phyloP scores from a whole-genome alignment of 176 grass and related monocot species.

The Dendrocalamus sinicus region DNA sequence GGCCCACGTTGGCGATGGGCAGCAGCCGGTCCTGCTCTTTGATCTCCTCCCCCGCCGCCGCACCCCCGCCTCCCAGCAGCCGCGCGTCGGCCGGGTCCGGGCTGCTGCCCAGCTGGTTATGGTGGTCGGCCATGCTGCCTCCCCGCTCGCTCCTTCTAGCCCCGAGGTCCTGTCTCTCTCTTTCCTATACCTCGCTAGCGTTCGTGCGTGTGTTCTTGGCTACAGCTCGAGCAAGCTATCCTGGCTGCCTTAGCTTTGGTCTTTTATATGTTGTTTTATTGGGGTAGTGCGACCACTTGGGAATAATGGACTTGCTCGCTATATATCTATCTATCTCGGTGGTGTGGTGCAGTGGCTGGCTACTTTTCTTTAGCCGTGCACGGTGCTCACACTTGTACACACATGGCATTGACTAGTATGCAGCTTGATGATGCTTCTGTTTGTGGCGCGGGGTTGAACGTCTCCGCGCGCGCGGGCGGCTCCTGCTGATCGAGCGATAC shows the following conservation, averaged over 20 bases:
- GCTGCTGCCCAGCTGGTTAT: constrained; percentile 33
- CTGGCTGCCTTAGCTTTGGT: neutral
- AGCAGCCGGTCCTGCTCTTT: constrained; percentile 92
- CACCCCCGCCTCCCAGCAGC: neutral
- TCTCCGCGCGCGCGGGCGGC: neutral
- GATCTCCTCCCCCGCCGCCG: constrained; percentile 38
- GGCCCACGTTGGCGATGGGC: constrained; percentile 80
- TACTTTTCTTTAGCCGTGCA: neutral
- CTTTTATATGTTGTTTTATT: constrained; percentile 37
- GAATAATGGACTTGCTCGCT: neutral
- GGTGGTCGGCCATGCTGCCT: constrained; percentile 50
- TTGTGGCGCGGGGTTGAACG: constrained; percentile 18
- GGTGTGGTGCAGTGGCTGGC: neutral
- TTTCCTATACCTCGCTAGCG: neutral
- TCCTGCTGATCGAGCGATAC: too few species aligned
- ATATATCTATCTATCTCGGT: neutral
- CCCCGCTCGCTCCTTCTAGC: neutral
- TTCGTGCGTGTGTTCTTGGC: neutral
- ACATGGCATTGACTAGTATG: neutral
- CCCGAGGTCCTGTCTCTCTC: neutral
- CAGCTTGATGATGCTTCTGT: too few species aligned
- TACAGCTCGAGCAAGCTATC: neutral
- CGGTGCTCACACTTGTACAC: neutral
- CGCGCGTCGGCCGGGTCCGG: neutral
- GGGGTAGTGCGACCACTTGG: neutral